Conservation (phyloP, 495 filamentous ascomycete genomes). For the Pyrenopolyporus hunteri region DNA sequence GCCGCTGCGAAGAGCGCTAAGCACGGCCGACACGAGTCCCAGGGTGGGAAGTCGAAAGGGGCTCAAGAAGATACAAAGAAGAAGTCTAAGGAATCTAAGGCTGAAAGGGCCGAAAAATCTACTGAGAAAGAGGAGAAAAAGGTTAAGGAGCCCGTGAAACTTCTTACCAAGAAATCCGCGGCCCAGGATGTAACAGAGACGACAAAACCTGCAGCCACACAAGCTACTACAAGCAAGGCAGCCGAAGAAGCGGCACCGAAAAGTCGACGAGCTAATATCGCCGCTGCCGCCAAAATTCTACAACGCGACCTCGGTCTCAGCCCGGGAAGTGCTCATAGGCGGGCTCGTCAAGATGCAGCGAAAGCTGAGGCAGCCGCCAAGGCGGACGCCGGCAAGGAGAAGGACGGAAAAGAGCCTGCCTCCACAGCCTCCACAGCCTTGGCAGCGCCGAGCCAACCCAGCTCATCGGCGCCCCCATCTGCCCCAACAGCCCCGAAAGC, state of each 20-base stretch:
- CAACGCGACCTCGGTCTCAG: slow-evolving; percentile 90
- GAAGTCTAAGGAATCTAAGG: slow-evolving; percentile 64
- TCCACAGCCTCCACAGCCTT: slow-evolving; percentile 37
- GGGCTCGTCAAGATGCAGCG: slow-evolving; percentile 57
- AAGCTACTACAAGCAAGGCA: slow-evolving; percentile 42
- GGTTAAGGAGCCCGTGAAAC: slow-evolving; percentile 77
- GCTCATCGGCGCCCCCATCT: slow-evolving; percentile 31
- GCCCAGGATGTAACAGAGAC: slow-evolving; percentile 58
- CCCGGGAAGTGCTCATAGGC: slow-evolving; percentile 61
- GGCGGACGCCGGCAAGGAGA: slow-evolving; percentile 41
- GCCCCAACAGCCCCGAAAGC: slow-evolving; percentile 41
- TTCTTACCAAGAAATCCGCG: slow-evolving; percentile 73
- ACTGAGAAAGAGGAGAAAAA: slow-evolving; percentile 51
- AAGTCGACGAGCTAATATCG: slow-evolving; percentile 69
- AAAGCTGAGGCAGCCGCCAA: slow-evolving; percentile 57
- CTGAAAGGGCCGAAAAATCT: slow-evolving; percentile 62
- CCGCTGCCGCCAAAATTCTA: slow-evolving; percentile 81
- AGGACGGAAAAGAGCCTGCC: slow-evolving; percentile 46
- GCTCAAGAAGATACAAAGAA: slow-evolving; percentile 59
- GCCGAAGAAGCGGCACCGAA: slow-evolving; percentile 45
- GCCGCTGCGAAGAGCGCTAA: slow-evolving; percentile 55
- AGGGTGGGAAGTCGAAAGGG: slow-evolving; percentile 58
- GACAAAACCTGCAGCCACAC: slow-evolving; percentile 47
- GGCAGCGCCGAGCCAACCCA: slow-evolving; percentile 25
- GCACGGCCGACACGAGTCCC: slow-evolving; percentile 54